phyloP scores from a whole-genome alignment of 352 stramenopile species.

The Pythium myriotylum region DNA sequence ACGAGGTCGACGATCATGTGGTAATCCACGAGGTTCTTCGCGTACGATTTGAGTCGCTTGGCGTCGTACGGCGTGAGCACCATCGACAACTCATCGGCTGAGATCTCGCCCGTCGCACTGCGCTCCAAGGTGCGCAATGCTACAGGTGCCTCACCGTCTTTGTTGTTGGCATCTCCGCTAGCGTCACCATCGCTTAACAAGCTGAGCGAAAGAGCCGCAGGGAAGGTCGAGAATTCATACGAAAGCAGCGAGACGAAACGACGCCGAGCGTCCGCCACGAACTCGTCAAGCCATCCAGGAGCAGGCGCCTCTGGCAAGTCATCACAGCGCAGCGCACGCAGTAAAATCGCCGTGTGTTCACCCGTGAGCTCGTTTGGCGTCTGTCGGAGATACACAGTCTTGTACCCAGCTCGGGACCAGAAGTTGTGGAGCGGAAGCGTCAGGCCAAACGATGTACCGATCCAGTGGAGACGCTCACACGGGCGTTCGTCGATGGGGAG shows the following conservation, averaged over 20 bases:
- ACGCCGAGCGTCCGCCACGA: constrained; percentile 93
- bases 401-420: constrained; percentile 94
- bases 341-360: constrained; percentile 97
- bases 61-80: constrained; percentile 97
- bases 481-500: constrained; percentile 94
- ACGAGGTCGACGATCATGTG: constrained; percentile 99
- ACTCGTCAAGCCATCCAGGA: constrained; percentile 93
- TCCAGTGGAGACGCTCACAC: constrained; percentile 96
- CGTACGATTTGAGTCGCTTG: constrained; percentile 97
- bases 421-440: constrained; percentile 97
- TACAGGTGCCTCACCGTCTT: constrained; percentile 11
- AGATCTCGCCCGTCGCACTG: constrained; percentile 80
- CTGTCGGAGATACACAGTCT: constrained; percentile 97
- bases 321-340: constrained; percentile 72
- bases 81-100: constrained; percentile 88
- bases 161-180: constrained; percentile 20
- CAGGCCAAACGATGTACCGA: constrained; percentile 98
- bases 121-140: constrained; percentile 44
- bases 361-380: constrained; percentile 99
- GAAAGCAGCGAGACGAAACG: constrained; percentile 94
- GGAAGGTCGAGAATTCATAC: constrained; percentile 93
- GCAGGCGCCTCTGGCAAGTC: constrained; percentile 77
- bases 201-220: constrained; percentile 89
- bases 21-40: constrained; percentile 99
- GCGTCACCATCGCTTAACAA: constrained; percentile 79